Base-by-base conservation (phyloP, 179 eudicot genomes). In the Drosera spatulata region DNA sequence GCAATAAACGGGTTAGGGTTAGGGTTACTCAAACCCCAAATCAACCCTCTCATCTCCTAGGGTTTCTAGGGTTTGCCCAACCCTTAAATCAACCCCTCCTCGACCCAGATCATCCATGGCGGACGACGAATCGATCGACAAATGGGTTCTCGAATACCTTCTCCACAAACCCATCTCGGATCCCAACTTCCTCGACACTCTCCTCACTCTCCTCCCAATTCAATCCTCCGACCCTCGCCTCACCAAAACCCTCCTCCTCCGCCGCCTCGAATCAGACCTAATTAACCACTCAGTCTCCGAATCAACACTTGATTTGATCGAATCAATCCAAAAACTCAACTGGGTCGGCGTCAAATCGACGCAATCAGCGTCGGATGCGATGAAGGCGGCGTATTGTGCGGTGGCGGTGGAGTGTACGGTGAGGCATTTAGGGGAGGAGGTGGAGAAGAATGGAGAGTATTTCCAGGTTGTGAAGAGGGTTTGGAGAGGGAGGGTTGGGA, bases 331-430 rank as follows among this genome's bases (percentile, higher is more conserved):
- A 37, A 78, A 81, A 43, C 13, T 85, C 43, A 76, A 81, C 40
- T 51, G 46, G 13, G 53, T 59, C 38, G 79, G 80, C 33, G 33
- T 1, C 33, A 22, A 22, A 22, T 22, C 33, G 33, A 22, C 33
- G 1, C 61, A 59, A 50, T 50, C 22, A 6, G 58, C 64, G 51
- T 68, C 79, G 10, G 74, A 68, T 4, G 49, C 64, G 53, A 65
- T 86, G 82, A 84, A 79, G 50, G 55, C 44, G 3, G 94, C 87
- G 40, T 81, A 85, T 53, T 81, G 83, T n/a, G 60, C 73, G 0
- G 88, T 82, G 44, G 96, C 87, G 0, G 84, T 88, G 43, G 84
- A 75, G 44, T 83, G 86, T 44, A 83, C 91, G 8, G 82, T 73
- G 42, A 80, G 76, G 73, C 61, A 60, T 63, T 42, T 83, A 10